Conservation (phyloP, 768 basidiomycete genomes). For the Pulveroboletus sp. region DNA sequence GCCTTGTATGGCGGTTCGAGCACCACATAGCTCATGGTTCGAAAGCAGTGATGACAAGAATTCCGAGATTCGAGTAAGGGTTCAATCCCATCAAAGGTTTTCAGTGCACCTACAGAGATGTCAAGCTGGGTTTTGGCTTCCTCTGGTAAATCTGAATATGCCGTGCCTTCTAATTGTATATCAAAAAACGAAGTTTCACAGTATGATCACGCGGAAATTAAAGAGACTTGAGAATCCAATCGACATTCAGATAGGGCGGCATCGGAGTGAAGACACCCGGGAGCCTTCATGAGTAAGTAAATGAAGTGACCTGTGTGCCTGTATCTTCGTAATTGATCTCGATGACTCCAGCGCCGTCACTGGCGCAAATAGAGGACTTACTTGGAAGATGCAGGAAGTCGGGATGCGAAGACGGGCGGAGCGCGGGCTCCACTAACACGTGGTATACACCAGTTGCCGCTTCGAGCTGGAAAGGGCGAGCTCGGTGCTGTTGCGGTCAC, state of each 20-base stretch:
- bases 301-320: not conserved
- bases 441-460: not conserved
- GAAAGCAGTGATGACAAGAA: not conserved
- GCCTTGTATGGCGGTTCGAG: not conserved
- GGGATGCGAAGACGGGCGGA: not conserved
- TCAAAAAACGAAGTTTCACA: not conserved
- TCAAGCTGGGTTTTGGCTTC: not conserved
- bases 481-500: not conserved
- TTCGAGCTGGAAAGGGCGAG: not conserved
- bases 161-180: not conserved
- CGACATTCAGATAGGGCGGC: not conserved
- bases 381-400: not conserved
- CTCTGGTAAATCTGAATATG: not conserved
- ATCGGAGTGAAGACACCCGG: not conserved
- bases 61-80: not conserved
- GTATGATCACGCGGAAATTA: constrained; percentile 4
- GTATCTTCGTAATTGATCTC: not conserved
- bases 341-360: constrained; percentile 1
- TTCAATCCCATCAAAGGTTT: not conserved
- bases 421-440: not conserved
- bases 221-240: not conserved
- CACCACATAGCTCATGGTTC: not conserved
- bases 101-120: not conserved
- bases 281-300: not conserved
- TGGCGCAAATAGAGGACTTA: not conserved